Conservation (phyloP, 305 asterid genomes). For the Fraxinus dipetala region DNA sequence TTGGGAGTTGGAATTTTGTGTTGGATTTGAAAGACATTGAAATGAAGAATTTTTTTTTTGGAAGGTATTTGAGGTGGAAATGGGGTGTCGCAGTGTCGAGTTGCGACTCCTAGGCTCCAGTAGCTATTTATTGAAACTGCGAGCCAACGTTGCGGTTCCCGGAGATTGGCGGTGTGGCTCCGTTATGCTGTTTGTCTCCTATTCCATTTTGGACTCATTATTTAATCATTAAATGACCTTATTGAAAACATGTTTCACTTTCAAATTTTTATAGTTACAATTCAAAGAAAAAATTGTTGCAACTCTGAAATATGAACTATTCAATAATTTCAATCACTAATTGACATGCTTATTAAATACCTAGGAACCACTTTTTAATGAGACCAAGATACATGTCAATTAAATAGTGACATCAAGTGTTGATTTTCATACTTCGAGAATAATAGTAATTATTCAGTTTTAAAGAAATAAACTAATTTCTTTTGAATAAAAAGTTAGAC, state of each 20-base stretch:
- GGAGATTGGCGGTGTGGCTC: too few species aligned
- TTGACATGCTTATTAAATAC: not conserved
- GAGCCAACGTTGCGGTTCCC: too few species aligned
- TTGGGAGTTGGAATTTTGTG: too few species aligned
- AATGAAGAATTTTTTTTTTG: too few species aligned
- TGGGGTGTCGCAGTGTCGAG: too few species aligned
- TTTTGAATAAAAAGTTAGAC: not conserved
- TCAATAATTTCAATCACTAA: not conserved
- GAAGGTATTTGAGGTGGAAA: too few species aligned
- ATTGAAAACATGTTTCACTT: not conserved
- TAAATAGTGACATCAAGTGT: not conserved
- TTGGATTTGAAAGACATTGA: too few species aligned
- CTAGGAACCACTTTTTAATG: not conserved
- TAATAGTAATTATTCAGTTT: not conserved
- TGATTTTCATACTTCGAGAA: not conserved
- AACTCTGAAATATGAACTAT: not conserved
- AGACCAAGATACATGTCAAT: not conserved
- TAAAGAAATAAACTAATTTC: not conserved
- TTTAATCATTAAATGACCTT: not conserved
- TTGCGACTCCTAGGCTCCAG: too few species aligned
- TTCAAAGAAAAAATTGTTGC: too few species aligned
- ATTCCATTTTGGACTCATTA: too few species aligned
- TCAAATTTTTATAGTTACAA: not conserved
- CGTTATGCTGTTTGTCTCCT: too few species aligned
- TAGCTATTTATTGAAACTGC: too few species aligned